phyloP scores from a whole-genome alignment of 495 filamentous ascomycete species.

The Letharia columbiana region DNA sequence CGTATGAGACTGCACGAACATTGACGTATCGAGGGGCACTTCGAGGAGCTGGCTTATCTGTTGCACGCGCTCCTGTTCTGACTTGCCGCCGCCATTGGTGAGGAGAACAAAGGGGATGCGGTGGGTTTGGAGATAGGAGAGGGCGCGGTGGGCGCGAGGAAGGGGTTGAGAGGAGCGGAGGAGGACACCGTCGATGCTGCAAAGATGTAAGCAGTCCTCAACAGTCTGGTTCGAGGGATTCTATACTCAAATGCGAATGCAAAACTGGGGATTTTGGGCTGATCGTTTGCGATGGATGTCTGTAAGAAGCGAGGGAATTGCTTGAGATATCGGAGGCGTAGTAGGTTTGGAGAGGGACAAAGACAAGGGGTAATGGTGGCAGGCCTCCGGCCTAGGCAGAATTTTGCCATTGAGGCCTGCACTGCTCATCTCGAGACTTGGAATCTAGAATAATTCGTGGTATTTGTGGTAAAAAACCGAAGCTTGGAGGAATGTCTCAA shows the following conservation, averaged over 20 bases:
- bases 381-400: neutral
- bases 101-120: conserved; percentile 76
- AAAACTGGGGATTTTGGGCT: conserved; percentile 44
- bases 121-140: conserved; percentile 61
- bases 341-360: neutral
- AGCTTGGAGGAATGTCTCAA: neutral
- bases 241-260: conserved; percentile 80
- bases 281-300: neutral
- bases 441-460: no score
- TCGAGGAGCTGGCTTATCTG: conserved; percentile 57
- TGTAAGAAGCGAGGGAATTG: neutral
- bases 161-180: conserved; percentile 74
- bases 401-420: neutral
- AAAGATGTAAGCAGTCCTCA: conserved; percentile 2
- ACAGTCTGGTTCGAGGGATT: neutral
- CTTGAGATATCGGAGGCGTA: neutral
- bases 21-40: conserved; percentile 50
- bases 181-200: conserved; percentile 90
- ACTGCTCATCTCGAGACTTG: neutral
- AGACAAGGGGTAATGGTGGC: neutral
- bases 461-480: neutral
- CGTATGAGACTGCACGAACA: conserved; percentile 80
- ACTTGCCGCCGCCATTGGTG: conserved; percentile 81
- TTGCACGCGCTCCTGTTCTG: conserved; percentile 59
- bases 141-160: conserved; percentile 66